phyloP scores from a whole-genome alignment of 2,329 filamentous ascomycete species.

The Alternaria gaisen region DNA sequence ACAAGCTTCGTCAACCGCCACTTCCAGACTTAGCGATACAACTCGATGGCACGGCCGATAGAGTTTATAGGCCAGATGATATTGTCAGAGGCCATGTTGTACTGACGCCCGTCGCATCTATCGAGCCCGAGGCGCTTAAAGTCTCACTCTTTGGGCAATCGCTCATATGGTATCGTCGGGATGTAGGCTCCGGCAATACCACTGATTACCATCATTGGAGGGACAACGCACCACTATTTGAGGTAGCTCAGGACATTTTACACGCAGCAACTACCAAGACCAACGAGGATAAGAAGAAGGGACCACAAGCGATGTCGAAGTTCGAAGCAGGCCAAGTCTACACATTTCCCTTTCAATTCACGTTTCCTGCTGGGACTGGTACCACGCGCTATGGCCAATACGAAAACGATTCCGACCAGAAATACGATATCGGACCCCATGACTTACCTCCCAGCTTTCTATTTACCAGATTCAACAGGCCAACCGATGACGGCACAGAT shows the following conservation, averaged over 20 bases:
- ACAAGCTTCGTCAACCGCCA: conserved; percentile 22
- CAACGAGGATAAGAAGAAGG: not conserved
- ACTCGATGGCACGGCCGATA: conserved; percentile 22
- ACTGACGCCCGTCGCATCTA: conserved; percentile 20
- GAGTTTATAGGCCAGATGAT: conserved; percentile 33
- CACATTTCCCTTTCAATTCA: conserved; percentile 33
- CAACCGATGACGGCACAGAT: not conserved
- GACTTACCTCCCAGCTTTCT: conserved; percentile 36
- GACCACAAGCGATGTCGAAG: not conserved
- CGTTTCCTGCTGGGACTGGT: conserved; percentile 27
- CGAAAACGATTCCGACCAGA: conserved; percentile 20
- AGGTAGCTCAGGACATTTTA: conserved; percentile 25
- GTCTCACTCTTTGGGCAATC: conserved; percentile 32
- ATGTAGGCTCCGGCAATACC: not conserved
- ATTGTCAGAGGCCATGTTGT: conserved; percentile 26
- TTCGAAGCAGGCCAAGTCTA: conserved; percentile 24
- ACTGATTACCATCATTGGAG: conserved; percentile 32
- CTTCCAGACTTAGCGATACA: conserved; percentile 26
- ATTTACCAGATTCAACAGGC: not conserved
- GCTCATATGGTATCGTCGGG: not conserved
- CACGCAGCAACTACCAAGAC: not conserved
- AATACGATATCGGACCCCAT: conserved; percentile 29
- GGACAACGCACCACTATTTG: conserved; percentile 35
- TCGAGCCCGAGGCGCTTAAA: conserved; percentile 30
- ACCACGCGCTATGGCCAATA: conserved; percentile 28